A percentile compares a stretch with the other conserved stretches of the same genome.
These are phyloP conservation scores for Paraphoma sp. DNA, from an alignment of 2,329 filamentous ascomycete species.

Conservation along the genomic window DNA sequence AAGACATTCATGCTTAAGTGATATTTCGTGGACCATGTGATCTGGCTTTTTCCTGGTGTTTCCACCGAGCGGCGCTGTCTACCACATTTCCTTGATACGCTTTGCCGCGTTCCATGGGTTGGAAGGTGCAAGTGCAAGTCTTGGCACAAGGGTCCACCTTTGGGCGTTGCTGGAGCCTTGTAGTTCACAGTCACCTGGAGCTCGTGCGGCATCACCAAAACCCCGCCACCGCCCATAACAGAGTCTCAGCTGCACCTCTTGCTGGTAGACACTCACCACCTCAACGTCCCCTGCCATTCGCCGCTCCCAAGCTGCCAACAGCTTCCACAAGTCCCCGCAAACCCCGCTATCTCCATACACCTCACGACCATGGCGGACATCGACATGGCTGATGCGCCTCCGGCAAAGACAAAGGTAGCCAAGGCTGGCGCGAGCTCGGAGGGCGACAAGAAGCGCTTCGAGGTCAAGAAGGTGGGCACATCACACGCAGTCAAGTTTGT, in stretches of 20 bases:
- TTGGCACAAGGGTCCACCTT: conserved; percentile 17
- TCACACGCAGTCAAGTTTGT: background rate
- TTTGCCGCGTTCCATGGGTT: background rate
- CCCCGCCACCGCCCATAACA: conserved; percentile 6
- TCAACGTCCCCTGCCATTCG: background rate
- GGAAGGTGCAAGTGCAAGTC: conserved; percentile 1
- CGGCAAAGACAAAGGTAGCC: conserved; percentile 59
- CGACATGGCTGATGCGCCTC: conserved; percentile 88
- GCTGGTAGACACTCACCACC: background rate
- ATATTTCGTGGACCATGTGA: background rate
- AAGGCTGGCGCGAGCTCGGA: conserved; percentile 60
- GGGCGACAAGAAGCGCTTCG: conserved; percentile 89
- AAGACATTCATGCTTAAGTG: background rate
- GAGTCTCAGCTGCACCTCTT: conserved; percentile 7
- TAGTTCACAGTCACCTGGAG: conserved; percentile 4
- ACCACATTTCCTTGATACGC: background rate
- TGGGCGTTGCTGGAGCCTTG: conserved; percentile 18
- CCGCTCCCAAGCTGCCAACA: background rate
- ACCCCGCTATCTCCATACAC: conserved; percentile 10
- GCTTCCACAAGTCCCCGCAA: conserved; percentile 1
- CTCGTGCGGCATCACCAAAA: conserved; percentile 4
- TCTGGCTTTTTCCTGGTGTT: background rate
- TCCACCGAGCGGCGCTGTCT: background rate
- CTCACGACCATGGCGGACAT: conserved; percentile 80
- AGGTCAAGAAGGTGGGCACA: conserved; percentile 89